Conservation (phyloP, 805 yeast genomes). For the Brettanomyces naardenensis region DNA sequence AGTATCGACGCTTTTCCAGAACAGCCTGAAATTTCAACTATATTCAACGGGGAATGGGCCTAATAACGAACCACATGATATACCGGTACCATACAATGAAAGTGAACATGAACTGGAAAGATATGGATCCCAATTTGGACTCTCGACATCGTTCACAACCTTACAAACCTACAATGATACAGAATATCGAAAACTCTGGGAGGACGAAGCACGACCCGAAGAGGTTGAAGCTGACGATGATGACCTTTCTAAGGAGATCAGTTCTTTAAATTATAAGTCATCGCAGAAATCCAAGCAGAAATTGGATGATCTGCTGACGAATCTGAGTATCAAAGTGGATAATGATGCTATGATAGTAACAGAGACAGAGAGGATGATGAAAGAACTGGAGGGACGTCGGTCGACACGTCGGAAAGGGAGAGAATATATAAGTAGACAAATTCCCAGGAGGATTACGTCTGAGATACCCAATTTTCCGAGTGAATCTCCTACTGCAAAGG, state of each 20-base stretch:
- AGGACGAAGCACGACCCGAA: constrained; percentile 1
- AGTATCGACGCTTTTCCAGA: too few relatives aligned
- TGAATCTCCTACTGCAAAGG: neutral
- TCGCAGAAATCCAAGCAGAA: neutral
- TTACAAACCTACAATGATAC: too few relatives aligned
- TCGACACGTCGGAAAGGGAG: neutral
- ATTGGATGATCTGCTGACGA: neutral
- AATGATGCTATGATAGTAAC: neutral
- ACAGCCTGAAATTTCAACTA: too few relatives aligned
- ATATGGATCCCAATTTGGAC: too few relatives aligned
- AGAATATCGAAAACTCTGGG: neutral
- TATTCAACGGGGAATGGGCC: too few relatives aligned
- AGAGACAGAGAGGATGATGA: neutral
- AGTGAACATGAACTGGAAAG: too few relatives aligned
- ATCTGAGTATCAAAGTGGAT: neutral
- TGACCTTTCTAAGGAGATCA: neutral
- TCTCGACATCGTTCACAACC: neutral
- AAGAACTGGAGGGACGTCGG: neutral
- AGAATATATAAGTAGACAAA: neutral
- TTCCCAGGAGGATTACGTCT: neutral
- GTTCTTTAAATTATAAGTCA: neutral
- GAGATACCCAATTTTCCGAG: neutral
- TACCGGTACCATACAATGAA: too few relatives aligned
- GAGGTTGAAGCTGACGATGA: neutral
- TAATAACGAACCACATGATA: too few relatives aligned